Evolutionary conservation across 192 early-diverging fungal species (phyloP).

Genomic region (Haplosporangium gracile): DNA sequence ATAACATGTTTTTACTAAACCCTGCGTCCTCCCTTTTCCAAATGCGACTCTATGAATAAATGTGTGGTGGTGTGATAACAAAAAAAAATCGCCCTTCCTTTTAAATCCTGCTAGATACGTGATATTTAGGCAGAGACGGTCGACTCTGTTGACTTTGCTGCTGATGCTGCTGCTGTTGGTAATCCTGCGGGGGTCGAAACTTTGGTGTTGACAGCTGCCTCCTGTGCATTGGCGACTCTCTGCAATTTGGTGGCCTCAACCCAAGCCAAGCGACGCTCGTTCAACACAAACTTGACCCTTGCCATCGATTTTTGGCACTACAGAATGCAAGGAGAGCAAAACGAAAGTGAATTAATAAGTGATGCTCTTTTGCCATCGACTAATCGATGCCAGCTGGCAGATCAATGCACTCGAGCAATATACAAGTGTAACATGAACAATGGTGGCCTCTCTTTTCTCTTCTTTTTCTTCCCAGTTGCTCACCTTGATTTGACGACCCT

Average conservation of each 20-base stretch:
- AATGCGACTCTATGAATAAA: slow-evolving; percentile 13
- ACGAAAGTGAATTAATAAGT: neutral
- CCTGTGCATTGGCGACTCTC: slow-evolving; percentile 27
- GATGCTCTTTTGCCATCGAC: neutral
- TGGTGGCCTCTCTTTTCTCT: neutral
- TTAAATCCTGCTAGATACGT: neutral
- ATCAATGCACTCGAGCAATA: neutral
- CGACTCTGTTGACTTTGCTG: slow-evolving; percentile 17
- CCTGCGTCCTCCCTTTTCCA: neutral
- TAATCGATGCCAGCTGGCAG: neutral
- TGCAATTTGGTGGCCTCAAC: slow-evolving; percentile 65
- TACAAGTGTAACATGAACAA: neutral
- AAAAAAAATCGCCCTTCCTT: neutral
- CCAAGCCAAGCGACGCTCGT: slow-evolving; percentile 78
- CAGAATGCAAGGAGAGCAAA: neutral
- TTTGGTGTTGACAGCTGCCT: slow-evolving; percentile 41
- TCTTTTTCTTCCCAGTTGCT: neutral
- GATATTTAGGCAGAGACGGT: slow-evolving; percentile 15
- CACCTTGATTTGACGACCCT: slow-evolving; percentile 75
- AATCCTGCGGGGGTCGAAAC: slow-evolving; percentile 15
- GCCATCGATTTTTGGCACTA: slow-evolving; percentile 89
- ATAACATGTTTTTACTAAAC: neutral
- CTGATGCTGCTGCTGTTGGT: slow-evolving; percentile 18
- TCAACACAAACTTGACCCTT: slow-evolving; percentile 83
- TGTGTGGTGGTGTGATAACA: neutral